Evolutionary conservation across 352 stramenopile species (phyloP).

Genomic region (Poterioochromonas sp.): DNA sequence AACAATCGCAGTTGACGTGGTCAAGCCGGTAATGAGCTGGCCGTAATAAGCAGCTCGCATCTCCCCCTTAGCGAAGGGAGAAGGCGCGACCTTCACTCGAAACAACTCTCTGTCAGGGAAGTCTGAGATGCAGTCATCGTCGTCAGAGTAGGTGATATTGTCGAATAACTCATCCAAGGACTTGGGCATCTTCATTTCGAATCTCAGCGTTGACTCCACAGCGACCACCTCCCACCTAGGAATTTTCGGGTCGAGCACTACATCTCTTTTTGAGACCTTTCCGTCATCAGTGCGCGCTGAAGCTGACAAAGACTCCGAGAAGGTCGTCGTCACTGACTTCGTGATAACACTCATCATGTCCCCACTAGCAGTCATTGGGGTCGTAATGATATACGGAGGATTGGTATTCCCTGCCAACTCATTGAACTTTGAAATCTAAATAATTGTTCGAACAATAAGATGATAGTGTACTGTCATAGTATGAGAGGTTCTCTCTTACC

Average conservation of each 20-base stretch:
- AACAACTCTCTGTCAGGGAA: background rate
- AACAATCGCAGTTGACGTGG: too few species aligned
- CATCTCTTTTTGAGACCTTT: background rate
- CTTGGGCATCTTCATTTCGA: background rate
- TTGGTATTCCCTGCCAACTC: background rate
- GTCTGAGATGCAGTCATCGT: background rate
- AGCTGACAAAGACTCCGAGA: background rate
- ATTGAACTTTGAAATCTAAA: background rate
- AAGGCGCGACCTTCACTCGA: background rate
- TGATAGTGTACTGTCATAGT: too few species aligned
- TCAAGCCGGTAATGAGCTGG: background rate
- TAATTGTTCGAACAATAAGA: background rate
- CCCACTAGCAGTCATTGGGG: background rate
- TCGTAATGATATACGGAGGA: background rate
- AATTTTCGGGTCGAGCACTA: background rate
- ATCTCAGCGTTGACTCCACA: background rate
- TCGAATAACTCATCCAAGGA: background rate
- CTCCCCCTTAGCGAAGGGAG: background rate
- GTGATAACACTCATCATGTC: constrained; percentile 15
- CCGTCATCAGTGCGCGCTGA: background rate
- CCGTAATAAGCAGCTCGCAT: background rate
- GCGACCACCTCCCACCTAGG: background rate
- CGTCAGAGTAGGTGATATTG: background rate
- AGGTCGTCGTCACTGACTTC: background rate
- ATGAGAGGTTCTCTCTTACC: too few species aligned